Evolutionary conservation across 306 rosid genomes (phyloP).

Genomic region (Vachellia pachyceras): DNA sequence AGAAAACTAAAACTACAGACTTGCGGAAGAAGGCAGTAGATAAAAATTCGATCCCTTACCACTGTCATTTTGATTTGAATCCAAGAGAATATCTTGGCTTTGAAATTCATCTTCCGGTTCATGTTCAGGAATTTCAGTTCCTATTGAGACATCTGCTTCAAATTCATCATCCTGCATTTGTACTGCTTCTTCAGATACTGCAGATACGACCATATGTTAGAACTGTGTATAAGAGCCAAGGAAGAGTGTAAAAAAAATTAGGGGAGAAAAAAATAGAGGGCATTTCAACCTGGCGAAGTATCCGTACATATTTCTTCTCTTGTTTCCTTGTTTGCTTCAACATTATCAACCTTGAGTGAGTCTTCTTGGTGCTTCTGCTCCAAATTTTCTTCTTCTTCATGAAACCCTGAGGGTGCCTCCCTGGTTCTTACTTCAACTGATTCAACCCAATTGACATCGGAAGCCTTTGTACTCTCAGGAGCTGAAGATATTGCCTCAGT

Average conservation of each 20-base stretch:
- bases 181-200: conserved; percentile 61
- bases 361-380: conserved; percentile 45
- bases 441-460: conserved; percentile 8
- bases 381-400: conserved; percentile 34
- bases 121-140: conserved; percentile 90
- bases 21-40: conserved; percentile 25
- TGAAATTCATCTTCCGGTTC: conserved; percentile 67
- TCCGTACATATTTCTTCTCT: conserved; percentile 50
- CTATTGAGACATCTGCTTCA: conserved; percentile 82
- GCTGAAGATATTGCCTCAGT: conserved; percentile 41
- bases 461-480: background rate
- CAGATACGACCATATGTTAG: conserved; percentile 32
- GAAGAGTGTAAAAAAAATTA: background rate
- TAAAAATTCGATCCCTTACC: conserved; percentile 53
- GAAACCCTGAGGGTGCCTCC: conserved; percentile 34
- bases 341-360: conserved; percentile 40
- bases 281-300: conserved; percentile 57
- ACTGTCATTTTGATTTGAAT: conserved; percentile 42
- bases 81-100: conserved; percentile 48
- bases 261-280: background rate
- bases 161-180: conserved; percentile 60
- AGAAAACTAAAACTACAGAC: background rate
- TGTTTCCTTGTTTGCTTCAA: conserved; percentile 40
- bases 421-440: conserved; percentile 36
- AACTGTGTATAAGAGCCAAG: conserved; percentile 8